phyloP scores from a whole-genome alignment of 2,329 filamentous ascomycete genomes.

The Xylariaceae sp. region DNA sequence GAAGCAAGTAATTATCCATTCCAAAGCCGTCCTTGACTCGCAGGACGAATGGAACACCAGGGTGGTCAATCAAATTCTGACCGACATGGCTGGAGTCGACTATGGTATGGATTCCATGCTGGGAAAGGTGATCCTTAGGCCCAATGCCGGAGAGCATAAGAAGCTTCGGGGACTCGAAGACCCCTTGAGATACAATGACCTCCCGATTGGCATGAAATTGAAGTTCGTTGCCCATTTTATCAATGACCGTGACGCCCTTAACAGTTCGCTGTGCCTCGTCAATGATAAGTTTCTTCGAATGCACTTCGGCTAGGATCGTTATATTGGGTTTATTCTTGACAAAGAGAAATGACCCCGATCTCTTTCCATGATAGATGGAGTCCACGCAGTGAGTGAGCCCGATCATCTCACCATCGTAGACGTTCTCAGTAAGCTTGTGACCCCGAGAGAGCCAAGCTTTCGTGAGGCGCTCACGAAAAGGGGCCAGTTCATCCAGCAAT shows the following conservation, averaged over 20 bases:
- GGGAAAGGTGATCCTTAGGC: conserved; percentile 57
- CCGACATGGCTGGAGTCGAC: conserved; percentile 68
- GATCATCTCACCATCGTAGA: conserved; percentile 61
- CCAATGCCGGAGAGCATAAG: conserved; percentile 71
- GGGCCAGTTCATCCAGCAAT: conserved; percentile 57
- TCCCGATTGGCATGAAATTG: conserved; percentile 56
- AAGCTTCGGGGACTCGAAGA: conserved; percentile 69
- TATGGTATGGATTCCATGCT: conserved; percentile 60
- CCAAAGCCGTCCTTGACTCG: conserved; percentile 50
- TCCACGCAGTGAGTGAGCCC: conserved; percentile 61
- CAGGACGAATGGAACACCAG: conserved; percentile 59
- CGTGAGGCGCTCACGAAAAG: conserved; percentile 57
- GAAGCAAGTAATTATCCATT: conserved; percentile 51
- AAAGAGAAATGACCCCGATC: conserved; percentile 58
- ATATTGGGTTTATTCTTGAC: conserved; percentile 58
- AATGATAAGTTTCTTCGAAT: conserved; percentile 62
- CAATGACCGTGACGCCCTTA: conserved; percentile 56
- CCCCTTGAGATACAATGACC: conserved; percentile 57
- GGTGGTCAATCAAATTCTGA: conserved; percentile 68
- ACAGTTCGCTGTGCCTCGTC: conserved; percentile 47
- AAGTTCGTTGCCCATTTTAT: conserved; percentile 48
- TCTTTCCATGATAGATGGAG: conserved; percentile 63
- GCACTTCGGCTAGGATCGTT: conserved; percentile 54
- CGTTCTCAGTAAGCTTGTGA: conserved; percentile 57
- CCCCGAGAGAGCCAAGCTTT: conserved; percentile 62